Evolutionary conservation across 192 early-diverging fungal genomes (phyloP), one percentile per base, ranked within the genome.

Genomic region (Entomortierella chlamydospora): DNA sequence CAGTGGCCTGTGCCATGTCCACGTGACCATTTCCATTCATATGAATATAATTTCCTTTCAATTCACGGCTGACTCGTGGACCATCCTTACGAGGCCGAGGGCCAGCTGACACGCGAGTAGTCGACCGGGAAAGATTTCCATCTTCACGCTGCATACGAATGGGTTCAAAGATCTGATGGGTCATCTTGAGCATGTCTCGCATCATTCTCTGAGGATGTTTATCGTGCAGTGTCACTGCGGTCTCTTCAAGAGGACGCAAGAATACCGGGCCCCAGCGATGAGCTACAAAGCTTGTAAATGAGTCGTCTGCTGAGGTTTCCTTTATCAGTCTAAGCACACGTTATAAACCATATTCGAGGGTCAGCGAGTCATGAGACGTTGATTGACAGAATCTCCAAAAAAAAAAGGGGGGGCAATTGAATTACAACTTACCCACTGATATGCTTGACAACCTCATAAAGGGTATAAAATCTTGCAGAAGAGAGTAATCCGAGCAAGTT

Each of bases 201-300:
- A 85, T 51, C 57, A 87, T 72, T 20, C 73, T 57, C 17, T 58
- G 57, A 12, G 85, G 82, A 11, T 85, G 83, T 25, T 78, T 79
- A 45, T 86, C 87, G 25, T 79, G 73, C 45, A 86, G 22, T 0
- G 82, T 86, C 22, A 81, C 70, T 33, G 68, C 66, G 10, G 82
- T 73, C 50, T 85, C 82, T 22, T 76, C 58, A 26, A 79, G 60
- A 8, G 86, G 76, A 33, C 83, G 71, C 56, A 89, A 54, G 37
- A 89, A 58, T n/a, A 87, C 73, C 12, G 81, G 70, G 26, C 88
- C 88, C 59, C 86, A 82, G 1, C 82, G 70, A 37, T 87, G 86
- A 18, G 73, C 57, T 60, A 89, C 59, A 31, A 45, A 73, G 4
- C 58, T 63, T 23, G 81, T 51, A 33, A 76, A 80, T 22, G 58